Conservation (phyloP, 768 basidiomycete species). For the Mycena metata region DNA sequence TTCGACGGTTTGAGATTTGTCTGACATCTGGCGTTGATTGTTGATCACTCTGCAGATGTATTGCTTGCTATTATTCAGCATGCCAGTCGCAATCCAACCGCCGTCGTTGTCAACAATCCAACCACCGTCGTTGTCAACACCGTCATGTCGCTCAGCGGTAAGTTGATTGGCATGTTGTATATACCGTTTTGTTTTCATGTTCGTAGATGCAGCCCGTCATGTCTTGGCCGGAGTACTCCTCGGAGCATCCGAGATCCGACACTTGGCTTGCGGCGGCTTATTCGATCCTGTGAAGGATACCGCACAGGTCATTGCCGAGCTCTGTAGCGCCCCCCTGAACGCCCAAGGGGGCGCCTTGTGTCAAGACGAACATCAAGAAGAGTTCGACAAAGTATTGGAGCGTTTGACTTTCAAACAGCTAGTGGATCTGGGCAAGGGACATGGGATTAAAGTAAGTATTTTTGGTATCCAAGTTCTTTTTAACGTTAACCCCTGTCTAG, state of each 20-base stretch:
- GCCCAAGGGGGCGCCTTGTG: too few species aligned
- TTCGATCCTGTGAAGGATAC: not conserved
- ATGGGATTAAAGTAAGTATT: not conserved
- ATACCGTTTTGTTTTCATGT: not conserved
- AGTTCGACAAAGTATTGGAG: not conserved
- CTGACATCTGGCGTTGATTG: too few species aligned
- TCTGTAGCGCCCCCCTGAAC: not conserved
- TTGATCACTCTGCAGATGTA: too few species aligned
- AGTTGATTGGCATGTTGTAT: too few species aligned
- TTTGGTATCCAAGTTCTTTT: too few species aligned
- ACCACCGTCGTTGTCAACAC: not conserved
- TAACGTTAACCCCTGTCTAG: too few species aligned
- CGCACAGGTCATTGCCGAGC: not conserved
- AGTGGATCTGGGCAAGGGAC: not conserved
- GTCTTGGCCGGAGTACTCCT: not conserved
- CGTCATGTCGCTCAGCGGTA: not conserved
- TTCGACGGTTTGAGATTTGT: not conserved
- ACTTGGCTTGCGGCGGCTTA: not conserved
- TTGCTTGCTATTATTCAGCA: too few species aligned
- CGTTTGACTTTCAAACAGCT: not conserved
- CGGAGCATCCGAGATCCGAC: not conserved
- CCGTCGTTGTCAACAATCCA: too few species aligned
- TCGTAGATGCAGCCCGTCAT: not conserved
- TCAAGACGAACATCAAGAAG: not conserved
- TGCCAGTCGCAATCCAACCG: too few species aligned